Evolutionary conservation across 164 flowering plant genomes (phyloP).

Genomic region (Cinnamomum chago): DNA sequence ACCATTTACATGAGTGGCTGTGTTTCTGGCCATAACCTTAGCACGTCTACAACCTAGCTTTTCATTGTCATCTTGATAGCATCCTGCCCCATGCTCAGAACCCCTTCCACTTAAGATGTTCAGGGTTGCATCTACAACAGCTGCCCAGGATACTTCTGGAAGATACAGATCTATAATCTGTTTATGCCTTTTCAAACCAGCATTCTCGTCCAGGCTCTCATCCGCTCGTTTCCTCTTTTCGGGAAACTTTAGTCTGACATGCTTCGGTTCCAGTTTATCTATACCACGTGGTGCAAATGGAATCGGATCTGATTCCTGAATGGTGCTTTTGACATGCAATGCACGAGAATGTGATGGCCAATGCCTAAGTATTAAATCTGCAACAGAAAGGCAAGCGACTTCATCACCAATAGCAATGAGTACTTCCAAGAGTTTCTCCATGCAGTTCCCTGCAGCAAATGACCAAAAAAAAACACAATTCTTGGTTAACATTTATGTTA

Average conservation of each 20-base stretch:
- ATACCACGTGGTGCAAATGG: slow-evolving; percentile 93
- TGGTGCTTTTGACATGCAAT: slow-evolving; percentile 76
- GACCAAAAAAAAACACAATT: neutral
- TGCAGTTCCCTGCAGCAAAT: slow-evolving; percentile 82
- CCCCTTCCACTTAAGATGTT: slow-evolving; percentile 35
- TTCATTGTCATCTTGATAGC: slow-evolving; percentile 14
- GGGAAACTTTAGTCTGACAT: slow-evolving; percentile 68
- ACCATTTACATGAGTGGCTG: slow-evolving; percentile 4
- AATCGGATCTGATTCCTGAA: slow-evolving; percentile 69
- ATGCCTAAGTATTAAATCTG: slow-evolving; percentile 75
- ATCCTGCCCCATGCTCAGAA: slow-evolving; percentile 27
- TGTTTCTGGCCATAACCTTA: slow-evolving; percentile 6
- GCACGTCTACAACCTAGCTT: slow-evolving; percentile 11
- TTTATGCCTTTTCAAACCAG: slow-evolving; percentile 43
- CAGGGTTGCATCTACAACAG: slow-evolving; percentile 52
- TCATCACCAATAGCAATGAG: slow-evolving; percentile 98
- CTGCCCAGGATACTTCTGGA: slow-evolving; percentile 68
- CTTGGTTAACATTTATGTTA: neutral
- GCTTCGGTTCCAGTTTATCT: slow-evolving; percentile 88
- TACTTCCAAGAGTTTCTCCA: slow-evolving; percentile 97
- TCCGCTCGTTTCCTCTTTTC: slow-evolving; percentile 65
- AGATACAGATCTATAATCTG: slow-evolving; percentile 50
- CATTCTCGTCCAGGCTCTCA: slow-evolving; percentile 27
- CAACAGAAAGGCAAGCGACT: slow-evolving; percentile 86
- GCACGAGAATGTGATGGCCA: slow-evolving; percentile 99